Base-by-base conservation (phyloP, 768 basidiomycete genomes). In the Cystobasidium ongulense region DNA sequence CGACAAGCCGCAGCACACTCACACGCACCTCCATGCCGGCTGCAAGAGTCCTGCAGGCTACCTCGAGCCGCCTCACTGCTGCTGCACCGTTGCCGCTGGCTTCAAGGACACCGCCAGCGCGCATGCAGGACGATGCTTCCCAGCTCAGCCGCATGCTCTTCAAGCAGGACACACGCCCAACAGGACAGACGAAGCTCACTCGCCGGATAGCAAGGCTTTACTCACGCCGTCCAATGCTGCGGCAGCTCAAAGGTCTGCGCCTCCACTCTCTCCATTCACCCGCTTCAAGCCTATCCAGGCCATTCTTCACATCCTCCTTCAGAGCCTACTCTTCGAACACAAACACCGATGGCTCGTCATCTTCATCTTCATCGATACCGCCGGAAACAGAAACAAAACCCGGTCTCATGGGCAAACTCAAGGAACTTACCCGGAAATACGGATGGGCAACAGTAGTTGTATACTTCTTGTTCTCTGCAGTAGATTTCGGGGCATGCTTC, bases 361-460 rank as follows among this genome's bases (percentile, higher is more conserved):
- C n/a, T n/a, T n/a, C n/a, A n/a, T n/a, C n/a, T n/a, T n/a, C n/a
- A n/a, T n/a, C n/a, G n/a, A n/a, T n/a, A n/a, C n/a, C n/a, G n/a
- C n/a, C 65, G 17, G 68, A 61, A 29, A n/a, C n/a, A 23, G 31
- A 29, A 59, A 54, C 46, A 18, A 73, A 75, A 7, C 15, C 13
- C 17, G 57, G 57, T 59, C 53, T 77, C 0, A 74, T 70, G 8
- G 72, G 63, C 8, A 52, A 73, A 0, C 63, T 79, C 18, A 75
- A 75, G 41, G 43, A 59, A 33, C 66, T 79, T 15, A 76, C 77
- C 68, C 93, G 90, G 80, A 86, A 89, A 2, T 96, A 98, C 80
- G 95, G 95, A 35, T 92, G 91, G 90, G 95, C 94, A 80, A 92
- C 96, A 23, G 85, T 98, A 33, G 93, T 90, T 36, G 88, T 98